A percentile compares a stretch with the other conserved stretches of the same genome.
phyloP scores from a whole-genome alignment of 2,329 filamentous ascomycete species.

The Juglanconis juglandina region DNA sequence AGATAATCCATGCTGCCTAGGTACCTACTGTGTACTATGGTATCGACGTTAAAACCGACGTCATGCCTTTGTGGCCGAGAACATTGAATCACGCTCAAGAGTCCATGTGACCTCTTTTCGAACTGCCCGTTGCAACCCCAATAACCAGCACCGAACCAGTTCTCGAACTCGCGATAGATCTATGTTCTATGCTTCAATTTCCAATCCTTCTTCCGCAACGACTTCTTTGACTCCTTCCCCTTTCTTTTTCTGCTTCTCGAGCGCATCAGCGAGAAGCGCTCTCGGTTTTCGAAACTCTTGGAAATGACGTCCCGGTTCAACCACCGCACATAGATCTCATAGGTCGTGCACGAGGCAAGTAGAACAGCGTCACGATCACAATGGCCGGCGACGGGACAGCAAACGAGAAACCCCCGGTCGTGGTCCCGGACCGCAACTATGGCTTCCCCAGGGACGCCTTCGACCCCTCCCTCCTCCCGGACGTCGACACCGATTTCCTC shows the following conservation, averaged over 20 bases:
- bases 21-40: no score
- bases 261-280: not conserved
- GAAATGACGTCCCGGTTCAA: not conserved
- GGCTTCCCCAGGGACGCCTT: slow-evolving; percentile 63
- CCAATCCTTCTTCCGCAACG: no score
- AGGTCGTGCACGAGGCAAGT: not conserved
- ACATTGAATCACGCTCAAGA: no score
- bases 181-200: no score
- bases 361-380: not conserved
- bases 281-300: not conserved
- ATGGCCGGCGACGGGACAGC: slow-evolving; percentile 11
- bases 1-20: no score
- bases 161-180: no score
- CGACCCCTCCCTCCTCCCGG: slow-evolving; percentile 70
- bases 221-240: not conserved
- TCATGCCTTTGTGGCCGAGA: no score
- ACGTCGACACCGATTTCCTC: slow-evolving; percentile 76
- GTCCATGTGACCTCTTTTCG: no score
- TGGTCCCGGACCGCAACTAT: slow-evolving; percentile 37
- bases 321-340: not conserved
- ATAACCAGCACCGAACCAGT: no score
- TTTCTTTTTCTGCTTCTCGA: not conserved
- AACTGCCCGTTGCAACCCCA: no score
- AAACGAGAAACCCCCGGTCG: slow-evolving; percentile 17
- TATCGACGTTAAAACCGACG: no score